Evolutionary conservation across 108 stramenopile species (phyloP).

Genomic region (Nitzschia putrida): DNA sequence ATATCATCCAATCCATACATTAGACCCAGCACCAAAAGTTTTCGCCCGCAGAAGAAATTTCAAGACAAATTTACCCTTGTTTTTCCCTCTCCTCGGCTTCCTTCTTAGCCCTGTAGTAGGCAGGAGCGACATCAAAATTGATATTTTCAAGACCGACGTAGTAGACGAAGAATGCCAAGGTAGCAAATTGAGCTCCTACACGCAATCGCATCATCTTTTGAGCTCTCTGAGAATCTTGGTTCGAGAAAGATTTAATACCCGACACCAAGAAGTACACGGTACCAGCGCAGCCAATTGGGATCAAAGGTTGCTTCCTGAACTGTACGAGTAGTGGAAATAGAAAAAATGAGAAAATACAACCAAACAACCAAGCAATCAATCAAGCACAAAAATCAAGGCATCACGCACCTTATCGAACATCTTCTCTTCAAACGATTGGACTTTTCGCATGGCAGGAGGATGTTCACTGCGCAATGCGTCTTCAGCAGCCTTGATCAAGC

Average conservation of each 20-base stretch:
- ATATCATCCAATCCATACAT: too few species aligned
- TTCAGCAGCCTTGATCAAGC: too few species aligned
- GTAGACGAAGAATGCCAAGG: conserved; percentile 74
- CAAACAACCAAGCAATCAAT: not conserved
- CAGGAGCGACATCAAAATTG: conserved; percentile 62
- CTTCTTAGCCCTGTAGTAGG: conserved; percentile 15
- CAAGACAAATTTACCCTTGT: not conserved
- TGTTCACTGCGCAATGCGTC: not conserved
- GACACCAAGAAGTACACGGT: conserved; percentile 82
- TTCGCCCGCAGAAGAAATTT: too few species aligned
- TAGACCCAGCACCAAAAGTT: too few species aligned
- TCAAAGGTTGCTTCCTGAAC: conserved; percentile 79
- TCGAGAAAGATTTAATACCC: conserved; percentile 78
- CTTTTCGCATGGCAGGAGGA: conserved; percentile 46
- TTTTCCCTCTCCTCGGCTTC: conserved; percentile 4
- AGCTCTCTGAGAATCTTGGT: conserved; percentile 67
- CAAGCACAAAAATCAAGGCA: not conserved
- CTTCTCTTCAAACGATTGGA: conserved; percentile 74
- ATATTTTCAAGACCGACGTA: conserved; percentile 75
- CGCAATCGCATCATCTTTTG: conserved; percentile 86
- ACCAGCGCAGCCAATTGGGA: conserved; percentile 81
- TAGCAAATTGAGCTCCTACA: conserved; percentile 85
- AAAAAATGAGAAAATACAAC: too few species aligned
- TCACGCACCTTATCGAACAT: conserved; percentile 72
- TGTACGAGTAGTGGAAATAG: conserved; percentile 20